Evolutionary conservation across 345 rosid genomes (phyloP).

Genomic region (Ricinus communis): DNA sequence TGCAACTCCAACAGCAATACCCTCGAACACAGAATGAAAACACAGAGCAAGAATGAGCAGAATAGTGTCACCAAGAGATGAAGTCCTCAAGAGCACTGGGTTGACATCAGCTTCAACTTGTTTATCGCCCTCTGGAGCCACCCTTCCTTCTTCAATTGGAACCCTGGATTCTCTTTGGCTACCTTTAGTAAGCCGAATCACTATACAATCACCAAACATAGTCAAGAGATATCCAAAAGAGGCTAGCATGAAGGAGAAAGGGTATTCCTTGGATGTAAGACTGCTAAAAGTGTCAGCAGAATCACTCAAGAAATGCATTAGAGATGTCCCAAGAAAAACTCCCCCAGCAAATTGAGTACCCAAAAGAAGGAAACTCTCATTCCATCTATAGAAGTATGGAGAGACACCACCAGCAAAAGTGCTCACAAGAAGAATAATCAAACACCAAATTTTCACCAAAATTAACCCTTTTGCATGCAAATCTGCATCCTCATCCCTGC

Average conservation of each 20-base stretch:
- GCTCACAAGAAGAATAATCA: slow-evolving; percentile 62
- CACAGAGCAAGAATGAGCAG: slow-evolving; percentile 73
- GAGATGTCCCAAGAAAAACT: slow-evolving; percentile 65
- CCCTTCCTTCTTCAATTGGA: slow-evolving; percentile 37
- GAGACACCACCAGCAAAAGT: slow-evolving; percentile 70
- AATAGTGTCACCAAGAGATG: slow-evolving; percentile 61
- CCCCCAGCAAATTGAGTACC: slow-evolving; percentile 87
- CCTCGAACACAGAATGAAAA: slow-evolving; percentile 84
- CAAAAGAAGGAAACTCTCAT: slow-evolving; percentile 69
- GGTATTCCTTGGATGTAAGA: slow-evolving; percentile 55
- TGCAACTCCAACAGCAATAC: slow-evolving; percentile 82
- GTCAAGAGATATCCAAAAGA: slow-evolving; percentile 66
- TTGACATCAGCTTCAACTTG: slow-evolving; percentile 23
- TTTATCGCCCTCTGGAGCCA: slow-evolving; percentile 14
- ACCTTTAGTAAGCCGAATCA: slow-evolving; percentile 37
- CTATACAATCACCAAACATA: slow-evolving; percentile 70
- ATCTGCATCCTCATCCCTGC: slow-evolving; percentile 3
- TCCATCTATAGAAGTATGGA: slow-evolving; percentile 71
- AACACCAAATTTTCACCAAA: slow-evolving; percentile 67
- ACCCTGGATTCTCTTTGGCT: slow-evolving; percentile 20
- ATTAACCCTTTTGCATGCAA: slow-evolving; percentile 47
- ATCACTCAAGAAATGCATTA: slow-evolving; percentile 76
- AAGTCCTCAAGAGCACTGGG: slow-evolving; percentile 43
- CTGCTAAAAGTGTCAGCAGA: slow-evolving; percentile 52
- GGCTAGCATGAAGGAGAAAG: slow-evolving; percentile 79